Evolutionary conservation across 768 basidiomycete species (phyloP), one percentile per base, ranked within the genome.

Genomic region (Boletus bicolor): DNA sequence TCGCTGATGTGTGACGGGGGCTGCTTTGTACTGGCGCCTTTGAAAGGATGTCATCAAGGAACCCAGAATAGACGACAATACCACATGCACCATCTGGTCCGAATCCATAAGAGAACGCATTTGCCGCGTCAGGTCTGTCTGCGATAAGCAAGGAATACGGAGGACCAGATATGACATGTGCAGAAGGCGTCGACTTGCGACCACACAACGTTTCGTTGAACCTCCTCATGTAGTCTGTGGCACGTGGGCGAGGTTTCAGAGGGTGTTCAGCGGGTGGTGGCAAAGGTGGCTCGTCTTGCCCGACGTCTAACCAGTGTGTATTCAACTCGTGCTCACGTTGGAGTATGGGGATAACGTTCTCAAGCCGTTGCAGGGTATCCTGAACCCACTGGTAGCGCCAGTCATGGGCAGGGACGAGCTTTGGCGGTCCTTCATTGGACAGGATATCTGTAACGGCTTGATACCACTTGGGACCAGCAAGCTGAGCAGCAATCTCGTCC

Each of bases 101-200:
- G 61, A 98, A 98, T 2, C 96, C 96, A 67, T 95, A 98, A 1
- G 89, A 91, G 70, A 99, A 97, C 1, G 97, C 96, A 65, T 98
- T 99, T 9, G 83, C 80, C 2, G 84, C 77, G 56, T 91, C 87
- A 1, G 91, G 86, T 57, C 86, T 85, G 49, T 98, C 91, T 44
- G 96, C 83, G n/a, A 99, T 70, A 43, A 99, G 79, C 7, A 99
- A 75, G 35, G 91, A 89, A 68, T 95, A 98, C 0, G 93, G 93
- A 30, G 93, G 91, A 0, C 92, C 93, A 10, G 89, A 75, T 44
- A 87, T 80, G 21, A 77, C 69, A 57, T 87, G 85, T 5, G 84
- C 77, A 21, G 77, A 73, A 12, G 77, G 72, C 11, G 72, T 69
- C 7, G 70, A 62, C 44, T 68, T 74, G 15, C 76, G 73, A 39